phyloP scores from a whole-genome alignment of 805 yeast genomes.

The Hanseniaspora vineae region DNA sequence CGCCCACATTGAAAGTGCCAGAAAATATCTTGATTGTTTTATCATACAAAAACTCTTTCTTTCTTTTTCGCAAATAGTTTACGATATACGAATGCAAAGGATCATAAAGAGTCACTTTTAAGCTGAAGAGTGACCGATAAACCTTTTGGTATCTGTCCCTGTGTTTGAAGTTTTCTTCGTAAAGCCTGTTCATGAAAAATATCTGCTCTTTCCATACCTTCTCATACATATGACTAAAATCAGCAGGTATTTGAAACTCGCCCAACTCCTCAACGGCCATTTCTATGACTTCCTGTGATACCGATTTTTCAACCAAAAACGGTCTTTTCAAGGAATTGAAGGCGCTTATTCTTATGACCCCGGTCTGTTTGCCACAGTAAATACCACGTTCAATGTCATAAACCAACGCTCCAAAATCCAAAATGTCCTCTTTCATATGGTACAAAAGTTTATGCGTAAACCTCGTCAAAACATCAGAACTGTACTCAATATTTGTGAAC shows the following conservation, averaged over 20 bases:
- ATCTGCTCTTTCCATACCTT: slow-evolving; percentile 90
- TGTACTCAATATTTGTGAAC: slow-evolving; percentile 26
- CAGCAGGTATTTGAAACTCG: slow-evolving; percentile 27
- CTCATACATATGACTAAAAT: slow-evolving; percentile 55
- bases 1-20: slow-evolving; percentile 84
- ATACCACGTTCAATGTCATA: slow-evolving; percentile 50
- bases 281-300: slow-evolving; percentile 54
- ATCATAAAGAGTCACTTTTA: slow-evolving; percentile 61
- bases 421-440: slow-evolving; percentile 47
- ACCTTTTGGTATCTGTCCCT: slow-evolving; percentile 18
- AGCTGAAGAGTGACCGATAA: slow-evolving; percentile 17
- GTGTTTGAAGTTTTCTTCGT: slow-evolving; percentile 31
- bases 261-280: slow-evolving; percentile 30
- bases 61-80: slow-evolving; percentile 42
- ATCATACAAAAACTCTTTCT: slow-evolving; percentile 43
- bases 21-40: slow-evolving; percentile 53
- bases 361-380: slow-evolving; percentile 70
- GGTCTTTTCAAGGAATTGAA: slow-evolving; percentile 84
- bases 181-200: slow-evolving; percentile 67
- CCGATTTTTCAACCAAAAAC: slow-evolving; percentile 55
- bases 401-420: slow-evolving; percentile 74
- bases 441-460: slow-evolving; percentile 33
- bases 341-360: slow-evolving; percentile 77
- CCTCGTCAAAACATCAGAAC: slow-evolving; percentile 25
- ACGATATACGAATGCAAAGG: slow-evolving; percentile 78